Evolutionary conservation across 345 rosid genomes (phyloP).

Genomic region (Passiflora organensis): DNA sequence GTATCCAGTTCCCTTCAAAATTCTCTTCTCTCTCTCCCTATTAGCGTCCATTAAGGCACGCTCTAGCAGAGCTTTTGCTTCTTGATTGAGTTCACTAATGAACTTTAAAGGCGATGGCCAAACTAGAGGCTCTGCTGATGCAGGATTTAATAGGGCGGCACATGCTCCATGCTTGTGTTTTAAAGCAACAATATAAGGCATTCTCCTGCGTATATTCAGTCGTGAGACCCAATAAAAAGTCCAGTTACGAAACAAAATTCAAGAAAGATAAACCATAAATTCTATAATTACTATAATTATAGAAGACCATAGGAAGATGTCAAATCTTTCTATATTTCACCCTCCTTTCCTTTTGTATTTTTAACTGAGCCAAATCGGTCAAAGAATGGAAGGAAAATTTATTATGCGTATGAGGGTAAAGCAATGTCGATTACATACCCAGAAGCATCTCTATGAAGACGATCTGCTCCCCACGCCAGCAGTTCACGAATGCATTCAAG

Average conservation of each 20-base stretch:
- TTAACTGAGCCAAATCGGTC: no score
- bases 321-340: no score
- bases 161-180: constrained; percentile 79
- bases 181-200: constrained; percentile 73
- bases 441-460: constrained; percentile 83
- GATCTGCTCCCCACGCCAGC: constrained; percentile 99
- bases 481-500: constrained; percentile 81
- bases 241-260: no score
- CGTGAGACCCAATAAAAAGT: no score
- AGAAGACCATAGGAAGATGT: no score
- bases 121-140: constrained; percentile 92
- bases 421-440: constrained; percentile 47
- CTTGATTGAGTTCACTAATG: constrained; percentile 84
- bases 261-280: no score
- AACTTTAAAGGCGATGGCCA: constrained; percentile 98
- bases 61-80: constrained; percentile 74
- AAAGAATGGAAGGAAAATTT: no score
- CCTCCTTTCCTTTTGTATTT: no score
- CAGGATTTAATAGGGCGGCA: constrained; percentile 82
- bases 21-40: constrained; percentile 76
- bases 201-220: constrained; percentile 80
- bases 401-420: no score
- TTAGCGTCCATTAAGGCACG: constrained; percentile 84
- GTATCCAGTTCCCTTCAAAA: constrained; percentile 60
- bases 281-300: no score